Conservation (phyloP, 768 basidiomycete species). For the Ramaria rubella region DNA sequence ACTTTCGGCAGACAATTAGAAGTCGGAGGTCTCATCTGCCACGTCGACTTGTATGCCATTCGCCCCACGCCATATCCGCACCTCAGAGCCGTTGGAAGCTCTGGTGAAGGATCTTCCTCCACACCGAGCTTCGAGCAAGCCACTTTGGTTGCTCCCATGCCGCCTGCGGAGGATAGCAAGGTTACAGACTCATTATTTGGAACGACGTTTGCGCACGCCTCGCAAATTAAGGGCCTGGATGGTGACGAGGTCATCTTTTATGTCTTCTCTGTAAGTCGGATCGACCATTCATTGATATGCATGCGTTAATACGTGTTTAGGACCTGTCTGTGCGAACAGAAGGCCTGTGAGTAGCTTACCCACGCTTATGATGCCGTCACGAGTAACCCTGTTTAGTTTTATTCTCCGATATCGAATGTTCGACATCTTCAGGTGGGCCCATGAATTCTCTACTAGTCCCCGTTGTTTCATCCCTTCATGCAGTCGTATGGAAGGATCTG, state of each 20-base stretch:
- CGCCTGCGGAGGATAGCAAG: constrained; percentile 11
- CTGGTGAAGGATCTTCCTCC: constrained; percentile 15
- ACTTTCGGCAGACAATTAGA: constrained; percentile 43
- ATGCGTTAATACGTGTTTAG: constrained; percentile 26
- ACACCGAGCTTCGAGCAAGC: not conserved
- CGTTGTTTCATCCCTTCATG: not conserved
- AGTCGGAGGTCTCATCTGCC: constrained; percentile 64
- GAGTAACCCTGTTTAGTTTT: constrained; percentile 30
- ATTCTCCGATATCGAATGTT: constrained; percentile 63
- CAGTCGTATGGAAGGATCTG: constrained; percentile 14
- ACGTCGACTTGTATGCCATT: constrained; percentile 70
- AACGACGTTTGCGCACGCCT: constrained; percentile 53
- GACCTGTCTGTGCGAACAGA: constrained; percentile 67
- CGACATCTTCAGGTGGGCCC: constrained; percentile 35
- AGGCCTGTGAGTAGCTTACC: constrained; percentile 29
- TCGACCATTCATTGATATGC: not conserved
- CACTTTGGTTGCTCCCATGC: not conserved
- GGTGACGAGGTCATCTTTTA: constrained; percentile 55
- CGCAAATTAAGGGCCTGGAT: constrained; percentile 43
- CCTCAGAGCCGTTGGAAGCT: constrained; percentile 12
- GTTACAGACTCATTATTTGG: constrained; percentile 49
- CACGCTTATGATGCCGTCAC: not conserved
- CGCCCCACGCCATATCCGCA: not conserved
- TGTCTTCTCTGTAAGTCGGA: constrained; percentile 51
- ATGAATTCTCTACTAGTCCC: not conserved